A percentile compares a stretch with the other conserved stretches of the same genome.
Conservation (phyloP, 2,329 filamentous ascomycete genomes). For the Botryotinia narcissicola region DNA sequence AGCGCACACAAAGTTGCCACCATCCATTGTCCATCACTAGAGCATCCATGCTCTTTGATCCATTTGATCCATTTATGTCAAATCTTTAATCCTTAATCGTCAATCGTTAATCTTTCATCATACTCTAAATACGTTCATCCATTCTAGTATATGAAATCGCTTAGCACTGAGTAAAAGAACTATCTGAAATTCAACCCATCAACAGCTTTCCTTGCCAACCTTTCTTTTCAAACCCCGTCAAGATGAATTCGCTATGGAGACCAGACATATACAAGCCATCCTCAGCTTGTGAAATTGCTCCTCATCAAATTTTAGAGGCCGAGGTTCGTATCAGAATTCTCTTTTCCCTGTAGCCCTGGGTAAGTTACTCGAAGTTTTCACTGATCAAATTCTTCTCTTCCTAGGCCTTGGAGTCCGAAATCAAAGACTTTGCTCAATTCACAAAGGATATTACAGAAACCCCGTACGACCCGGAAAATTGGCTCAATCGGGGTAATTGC, state of each 20-base stretch:
- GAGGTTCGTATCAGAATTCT: slow-evolving; percentile 26
- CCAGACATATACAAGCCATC: slow-evolving; percentile 28
- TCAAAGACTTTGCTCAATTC: slow-evolving; percentile 25
- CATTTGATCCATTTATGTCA: not conserved
- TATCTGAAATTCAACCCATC: not conserved
- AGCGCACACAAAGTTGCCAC: not conserved
- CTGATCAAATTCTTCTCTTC: slow-evolving; percentile 21
- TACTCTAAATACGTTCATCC: not conserved
- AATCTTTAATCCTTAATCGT: not conserved
- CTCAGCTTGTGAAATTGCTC: slow-evolving; percentile 32
- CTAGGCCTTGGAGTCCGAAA: slow-evolving; percentile 29
- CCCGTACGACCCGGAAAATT: slow-evolving; percentile 35
- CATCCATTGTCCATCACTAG: not conserved
- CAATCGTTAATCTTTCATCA: not conserved
- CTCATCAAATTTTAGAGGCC: slow-evolving; percentile 25
- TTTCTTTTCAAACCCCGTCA: not conserved
- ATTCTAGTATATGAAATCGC: not conserved
- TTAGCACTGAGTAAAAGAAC: not conserved
- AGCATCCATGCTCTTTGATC: not conserved
- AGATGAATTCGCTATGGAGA: slow-evolving; percentile 30
- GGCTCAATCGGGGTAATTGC: slow-evolving; percentile 32
- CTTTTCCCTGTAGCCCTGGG: slow-evolving; percentile 15
- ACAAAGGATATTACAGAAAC: slow-evolving; percentile 27
- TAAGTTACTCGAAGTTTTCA: slow-evolving; percentile 1
- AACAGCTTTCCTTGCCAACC: not conserved